Conservation (phyloP, 352 stramenopile genomes). For the Phytophthora ramorum region DNA sequence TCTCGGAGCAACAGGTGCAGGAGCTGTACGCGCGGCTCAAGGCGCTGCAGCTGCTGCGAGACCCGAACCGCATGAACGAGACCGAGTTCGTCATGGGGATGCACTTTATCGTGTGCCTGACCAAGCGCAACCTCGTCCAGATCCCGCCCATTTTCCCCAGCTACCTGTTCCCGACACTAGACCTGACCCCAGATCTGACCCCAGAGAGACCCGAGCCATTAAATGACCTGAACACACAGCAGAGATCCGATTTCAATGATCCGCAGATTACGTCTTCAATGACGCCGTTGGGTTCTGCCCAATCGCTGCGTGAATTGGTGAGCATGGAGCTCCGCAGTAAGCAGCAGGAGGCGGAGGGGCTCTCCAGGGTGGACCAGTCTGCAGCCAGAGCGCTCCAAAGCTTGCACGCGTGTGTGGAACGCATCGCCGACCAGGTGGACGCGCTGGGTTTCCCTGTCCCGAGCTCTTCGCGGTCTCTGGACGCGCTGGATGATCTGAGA, state of each 20-base stretch:
- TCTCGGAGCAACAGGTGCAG: slow-evolving; percentile 58
- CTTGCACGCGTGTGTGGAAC: slow-evolving; percentile 51
- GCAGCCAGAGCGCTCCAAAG: slow-evolving; percentile 45
- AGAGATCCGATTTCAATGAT: neutral
- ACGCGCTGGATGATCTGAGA: slow-evolving; percentile 63
- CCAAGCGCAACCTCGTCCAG: slow-evolving; percentile 63
- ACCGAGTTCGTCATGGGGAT: slow-evolving; percentile 75
- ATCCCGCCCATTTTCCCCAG: slow-evolving; percentile 58
- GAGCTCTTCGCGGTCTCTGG: slow-evolving; percentile 42
- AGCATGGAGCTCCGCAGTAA: slow-evolving; percentile 49
- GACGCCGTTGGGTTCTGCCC: slow-evolving; percentile 35
- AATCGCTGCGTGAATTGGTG: slow-evolving; percentile 52
- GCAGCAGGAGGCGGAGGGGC: slow-evolving; percentile 33
- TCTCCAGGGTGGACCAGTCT: slow-evolving; percentile 44
- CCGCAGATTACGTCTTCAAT: slow-evolving; percentile 1
- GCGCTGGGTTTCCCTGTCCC: slow-evolving; percentile 60
- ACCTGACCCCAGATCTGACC: slow-evolving; percentile 39
- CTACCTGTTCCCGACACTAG: slow-evolving; percentile 71
- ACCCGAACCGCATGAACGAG: slow-evolving; percentile 46
- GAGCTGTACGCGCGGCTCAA: slow-evolving; percentile 61
- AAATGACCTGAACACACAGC: neutral
- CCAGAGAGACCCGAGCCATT: neutral
- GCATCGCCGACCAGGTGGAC: slow-evolving; percentile 52
- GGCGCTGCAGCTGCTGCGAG: slow-evolving; percentile 40
- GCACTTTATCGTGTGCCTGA: slow-evolving; percentile 85